phyloP scores from a whole-genome alignment of 305 asterid genomes.

The Withania somnifera region DNA sequence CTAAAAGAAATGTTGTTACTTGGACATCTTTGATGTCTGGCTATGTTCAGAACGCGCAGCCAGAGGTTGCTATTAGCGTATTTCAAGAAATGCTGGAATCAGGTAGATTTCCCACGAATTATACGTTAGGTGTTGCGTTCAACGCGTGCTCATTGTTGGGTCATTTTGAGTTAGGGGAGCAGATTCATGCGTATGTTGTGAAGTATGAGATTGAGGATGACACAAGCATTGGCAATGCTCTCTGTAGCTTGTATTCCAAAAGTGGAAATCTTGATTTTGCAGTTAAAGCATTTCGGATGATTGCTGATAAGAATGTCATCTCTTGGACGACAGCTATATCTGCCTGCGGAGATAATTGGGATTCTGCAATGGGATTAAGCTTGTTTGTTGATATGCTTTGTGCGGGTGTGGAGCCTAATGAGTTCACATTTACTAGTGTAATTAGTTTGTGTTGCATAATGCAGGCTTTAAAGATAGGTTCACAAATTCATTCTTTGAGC shows the following conservation, averaged over 20 bases:
- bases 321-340: constrained; percentile 74
- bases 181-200: constrained; percentile 61
- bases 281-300: constrained; percentile 43
- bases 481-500: constrained; percentile 63
- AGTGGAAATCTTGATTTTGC: constrained; percentile 46
- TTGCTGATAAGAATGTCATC: constrained; percentile 61
- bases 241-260: constrained; percentile 70
- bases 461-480: constrained; percentile 45
- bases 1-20: constrained; percentile 56
- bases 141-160: constrained; percentile 60
- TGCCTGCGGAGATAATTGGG: constrained; percentile 70
- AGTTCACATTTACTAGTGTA: constrained; percentile 58
- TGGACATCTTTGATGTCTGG: constrained; percentile 90
- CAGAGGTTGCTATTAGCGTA: constrained; percentile 36
- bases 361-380: constrained; percentile 51
- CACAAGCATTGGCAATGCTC: constrained; percentile 65
- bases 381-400: constrained; percentile 55
- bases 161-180: constrained; percentile 49
- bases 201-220: constrained; percentile 48
- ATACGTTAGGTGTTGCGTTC: constrained; percentile 49
- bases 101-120: constrained; percentile 59
- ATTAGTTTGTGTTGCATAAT: constrained; percentile 68
- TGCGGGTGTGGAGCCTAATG: constrained; percentile 56
- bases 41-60: constrained; percentile 39
- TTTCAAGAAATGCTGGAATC: constrained; percentile 66